Percentiles rank a stretch among this genome's conserved stretches.
phyloP scores from a whole-genome alignment of 2,329 filamentous ascomycete species.

The Lecanicillium sp. region DNA sequence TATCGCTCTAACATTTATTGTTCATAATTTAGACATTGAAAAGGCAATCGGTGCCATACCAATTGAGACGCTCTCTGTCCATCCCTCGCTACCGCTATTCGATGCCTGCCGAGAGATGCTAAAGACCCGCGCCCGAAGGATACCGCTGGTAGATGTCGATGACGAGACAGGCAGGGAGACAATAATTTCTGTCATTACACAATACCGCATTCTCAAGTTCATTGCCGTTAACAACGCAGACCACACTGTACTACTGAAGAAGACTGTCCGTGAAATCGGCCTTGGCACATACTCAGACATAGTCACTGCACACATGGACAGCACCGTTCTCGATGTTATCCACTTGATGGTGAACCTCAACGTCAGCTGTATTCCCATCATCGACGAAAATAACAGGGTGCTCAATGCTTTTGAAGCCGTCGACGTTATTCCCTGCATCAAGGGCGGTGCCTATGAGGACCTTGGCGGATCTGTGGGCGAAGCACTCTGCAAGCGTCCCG shows the following conservation, averaged over 20 bases:
- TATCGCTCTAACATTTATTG: slow-evolving; percentile 1
- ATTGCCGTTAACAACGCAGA: slow-evolving; percentile 86
- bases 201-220: slow-evolving; percentile 98
- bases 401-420: slow-evolving; percentile 97
- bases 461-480: slow-evolving; percentile 80
- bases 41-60: slow-evolving; percentile 84
- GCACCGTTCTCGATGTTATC: slow-evolving; percentile 87
- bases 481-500: slow-evolving; percentile 74
- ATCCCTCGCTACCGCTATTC: slow-evolving; percentile 83
- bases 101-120: slow-evolving; percentile 94
- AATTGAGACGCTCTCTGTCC: slow-evolving; percentile 92
- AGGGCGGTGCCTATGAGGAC: slow-evolving; percentile 87
- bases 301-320: slow-evolving; percentile 79
- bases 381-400: slow-evolving; percentile 69
- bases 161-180: slow-evolving; percentile 88
- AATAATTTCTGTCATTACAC: slow-evolving; percentile 93
- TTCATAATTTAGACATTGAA: slow-evolving; percentile 68
- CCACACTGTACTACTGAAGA: slow-evolving; percentile 81
- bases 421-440: slow-evolving; percentile 93
- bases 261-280: slow-evolving; percentile 73
- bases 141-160: slow-evolving; percentile 87
- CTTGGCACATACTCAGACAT: slow-evolving; percentile 79
- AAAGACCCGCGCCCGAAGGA: slow-evolving; percentile 82
- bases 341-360: slow-evolving; percentile 86
- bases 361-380: slow-evolving; percentile 89